These are phyloP conservation scores for Aspergillus sclerotioniger DNA, from an alignment of 495 filamentous ascomycete genomes.

Conservation along the genomic window DNA sequence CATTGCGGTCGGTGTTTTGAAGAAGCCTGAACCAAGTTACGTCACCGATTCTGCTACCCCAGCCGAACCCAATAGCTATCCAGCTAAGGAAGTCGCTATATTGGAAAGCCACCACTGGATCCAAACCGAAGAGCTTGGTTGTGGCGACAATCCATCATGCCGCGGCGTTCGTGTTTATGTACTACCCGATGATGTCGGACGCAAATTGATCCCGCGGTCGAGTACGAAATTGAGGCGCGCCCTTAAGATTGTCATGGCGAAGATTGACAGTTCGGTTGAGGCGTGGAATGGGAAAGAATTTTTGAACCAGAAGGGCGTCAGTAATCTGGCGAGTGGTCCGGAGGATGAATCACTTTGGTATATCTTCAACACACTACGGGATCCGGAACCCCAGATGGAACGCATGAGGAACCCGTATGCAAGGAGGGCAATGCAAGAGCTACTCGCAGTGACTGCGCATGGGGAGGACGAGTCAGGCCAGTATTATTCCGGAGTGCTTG, in stretches of 20 bases:
- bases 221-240: slow-evolving; percentile 41
- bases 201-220: slow-evolving; percentile 43
- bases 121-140: slow-evolving; percentile 17
- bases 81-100: slow-evolving; percentile 20
- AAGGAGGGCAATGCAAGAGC: slow-evolving; percentile 56
- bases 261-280: slow-evolving; percentile 53
- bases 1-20: slow-evolving; percentile 24
- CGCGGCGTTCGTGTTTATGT: slow-evolving; percentile 57
- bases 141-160: slow-evolving; percentile 15
- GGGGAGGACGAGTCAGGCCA: slow-evolving; percentile 3
- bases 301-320: slow-evolving; percentile 4
- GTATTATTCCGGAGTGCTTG: slow-evolving; percentile 44
- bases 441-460: slow-evolving; percentile 43
- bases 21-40: slow-evolving; percentile 3
- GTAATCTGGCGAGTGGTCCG: slow-evolving; percentile 11
- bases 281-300: slow-evolving; percentile 55
- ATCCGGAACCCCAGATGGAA: slow-evolving; percentile 60
- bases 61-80: slow-evolving; percentile 13
- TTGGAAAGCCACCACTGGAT: slow-evolving; percentile 37
- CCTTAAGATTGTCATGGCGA: slow-evolving; percentile 51
- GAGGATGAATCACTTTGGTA: slow-evolving; percentile 69
- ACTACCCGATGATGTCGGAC: slow-evolving; percentile 64
- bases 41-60: not conserved
- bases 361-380: slow-evolving; percentile 81
- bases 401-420: slow-evolving; percentile 54